Evolutionary conservation across 768 basidiomycete genomes (phyloP), one percentile per base, ranked within the genome.

Genomic region (Wakefieldia striispora): DNA sequence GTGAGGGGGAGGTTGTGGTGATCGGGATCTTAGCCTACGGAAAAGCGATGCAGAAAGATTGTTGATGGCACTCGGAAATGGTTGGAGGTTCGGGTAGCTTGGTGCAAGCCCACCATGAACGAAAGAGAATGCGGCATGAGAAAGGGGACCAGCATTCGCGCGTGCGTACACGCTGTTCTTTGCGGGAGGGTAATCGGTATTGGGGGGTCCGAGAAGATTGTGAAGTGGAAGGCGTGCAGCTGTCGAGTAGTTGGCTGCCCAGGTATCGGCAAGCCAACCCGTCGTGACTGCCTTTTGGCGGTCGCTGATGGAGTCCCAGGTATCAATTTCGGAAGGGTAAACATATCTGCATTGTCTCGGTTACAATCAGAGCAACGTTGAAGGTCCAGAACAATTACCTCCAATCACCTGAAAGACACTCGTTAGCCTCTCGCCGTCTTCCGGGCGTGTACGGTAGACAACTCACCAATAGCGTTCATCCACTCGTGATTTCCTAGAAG

Each of bases 401-500:
- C 91, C 91, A 95, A 67, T 95, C 92, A 52, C 91, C 90, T 82
- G 54, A 31, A 62, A 45, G 51, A 57, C 42, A 35, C 40, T 16
- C 20, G 19, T 61, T 40, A 57, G 34, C 1, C 51, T 57, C 6
- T 49, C 35, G 2, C 42, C 47, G 19, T 47, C 41, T 47, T 19
- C 42, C 17, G 39, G 41, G 14, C 31, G 23, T 38, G 45, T 40
- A 53, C 44, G 31, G 23, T 23, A 16, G 33, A 21, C 33, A 16
- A 53, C 68, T 19, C 57, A 86, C 88, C 88, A 50, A 91, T 84
- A 13, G 80, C 83, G 56, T 95, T 95, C 92, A 97, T 97, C 76
- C 86, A 85, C 67, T 98, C 97, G 58, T 99, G 97, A 66, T 99
- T 99, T 21, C 97, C 97, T 29, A 97, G 72, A 47, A 91, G 78